A percentile compares a stretch with the other conserved stretches of the same genome.
Conservation (phyloP, 2,329 filamentous ascomycete species). For the Calonectria fujianensis region DNA sequence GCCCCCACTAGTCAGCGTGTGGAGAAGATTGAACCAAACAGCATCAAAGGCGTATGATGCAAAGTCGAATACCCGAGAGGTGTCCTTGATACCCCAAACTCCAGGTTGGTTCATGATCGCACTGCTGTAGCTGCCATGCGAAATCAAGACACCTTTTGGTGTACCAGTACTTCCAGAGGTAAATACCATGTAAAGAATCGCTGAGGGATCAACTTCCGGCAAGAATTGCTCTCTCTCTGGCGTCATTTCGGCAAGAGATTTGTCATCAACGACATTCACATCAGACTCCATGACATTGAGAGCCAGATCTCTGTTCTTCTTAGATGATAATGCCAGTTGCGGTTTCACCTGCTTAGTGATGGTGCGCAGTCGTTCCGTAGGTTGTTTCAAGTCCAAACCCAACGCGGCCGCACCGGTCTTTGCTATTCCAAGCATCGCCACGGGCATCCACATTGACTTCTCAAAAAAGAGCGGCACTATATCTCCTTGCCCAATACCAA, state of each 20-base stretch:
- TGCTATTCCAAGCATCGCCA: neutral
- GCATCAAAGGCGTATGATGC: neutral
- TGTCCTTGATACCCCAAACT: neutral
- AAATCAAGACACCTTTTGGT: neutral
- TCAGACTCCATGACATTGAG: neutral
- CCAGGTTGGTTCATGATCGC: neutral
- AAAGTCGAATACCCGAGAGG: neutral
- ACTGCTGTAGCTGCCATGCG: neutral
- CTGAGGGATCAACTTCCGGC: neutral
- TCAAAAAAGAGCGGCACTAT: neutral
- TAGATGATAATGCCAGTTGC: neutral
- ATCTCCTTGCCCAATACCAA: neutral
- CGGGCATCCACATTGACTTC: neutral
- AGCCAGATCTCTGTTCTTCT: neutral
- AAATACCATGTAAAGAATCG: neutral
- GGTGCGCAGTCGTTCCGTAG: neutral
- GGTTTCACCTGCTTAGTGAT: neutral
- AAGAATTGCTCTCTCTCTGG: neutral
- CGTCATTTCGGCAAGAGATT: neutral
- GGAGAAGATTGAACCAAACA: neutral
- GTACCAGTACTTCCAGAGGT: neutral
- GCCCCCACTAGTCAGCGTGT: neutral
- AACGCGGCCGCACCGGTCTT: neutral
- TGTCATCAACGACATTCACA: neutral
- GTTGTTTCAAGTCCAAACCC: neutral